A percentile compares a stretch with the other conserved stretches of the same genome.
Conservation (phyloP, 805 yeast genomes). For the Komagataella ulmi region DNA sequence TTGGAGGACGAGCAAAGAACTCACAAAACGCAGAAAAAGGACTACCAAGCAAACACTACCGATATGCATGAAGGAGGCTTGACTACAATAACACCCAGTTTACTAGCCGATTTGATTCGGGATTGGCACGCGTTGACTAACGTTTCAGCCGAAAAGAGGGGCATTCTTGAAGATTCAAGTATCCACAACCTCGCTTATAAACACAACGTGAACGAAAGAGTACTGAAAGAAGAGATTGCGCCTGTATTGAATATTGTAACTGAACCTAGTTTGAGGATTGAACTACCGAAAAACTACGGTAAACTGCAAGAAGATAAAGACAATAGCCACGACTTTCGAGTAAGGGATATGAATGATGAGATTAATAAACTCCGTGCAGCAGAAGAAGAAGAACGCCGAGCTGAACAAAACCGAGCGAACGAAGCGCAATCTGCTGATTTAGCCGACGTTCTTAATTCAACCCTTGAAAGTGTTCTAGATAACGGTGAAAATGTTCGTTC, state of each 20-base stretch:
- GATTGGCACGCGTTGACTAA: background rate
- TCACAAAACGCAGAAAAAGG: background rate
- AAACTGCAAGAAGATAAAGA: background rate
- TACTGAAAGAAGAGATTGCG: background rate
- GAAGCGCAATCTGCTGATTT: background rate
- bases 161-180: background rate
- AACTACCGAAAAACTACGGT: background rate
- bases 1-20: background rate
- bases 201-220: background rate
- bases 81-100: background rate
- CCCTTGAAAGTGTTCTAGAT: constrained; percentile 1
- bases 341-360: background rate
- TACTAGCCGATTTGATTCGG: background rate
- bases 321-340: background rate
- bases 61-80: background rate
- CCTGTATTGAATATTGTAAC: background rate
- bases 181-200: background rate
- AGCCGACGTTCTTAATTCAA: background rate
- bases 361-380: background rate
- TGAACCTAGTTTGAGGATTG: background rate
- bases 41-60: background rate
- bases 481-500: constrained; percentile 1
- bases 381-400: background rate
- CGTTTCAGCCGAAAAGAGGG: background rate
- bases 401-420: background rate